These are phyloP conservation scores for Talaromyces sp. DNA, from an alignment of 2,329 filamentous ascomycete genomes.

Conservation along the genomic window DNA sequence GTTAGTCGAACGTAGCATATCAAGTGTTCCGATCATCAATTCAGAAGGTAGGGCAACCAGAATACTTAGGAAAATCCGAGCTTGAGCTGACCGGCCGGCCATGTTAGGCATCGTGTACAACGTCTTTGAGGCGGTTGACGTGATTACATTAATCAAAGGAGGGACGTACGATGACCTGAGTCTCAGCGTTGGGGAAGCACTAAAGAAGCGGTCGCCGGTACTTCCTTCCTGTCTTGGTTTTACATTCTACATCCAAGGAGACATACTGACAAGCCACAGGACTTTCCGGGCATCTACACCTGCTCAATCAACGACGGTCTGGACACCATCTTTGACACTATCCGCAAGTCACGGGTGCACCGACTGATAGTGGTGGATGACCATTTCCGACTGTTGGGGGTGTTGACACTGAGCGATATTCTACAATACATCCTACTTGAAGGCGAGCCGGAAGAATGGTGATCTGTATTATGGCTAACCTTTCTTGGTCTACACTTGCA, in stretches of 20 bases:
- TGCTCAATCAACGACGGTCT: constrained; percentile 88
- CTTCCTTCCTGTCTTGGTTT: constrained; percentile 21
- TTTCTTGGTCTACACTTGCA: constrained; percentile 25
- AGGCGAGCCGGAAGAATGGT: constrained; percentile 62
- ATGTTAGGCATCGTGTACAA: constrained; percentile 70
- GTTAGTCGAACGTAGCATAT: constrained; percentile 91
- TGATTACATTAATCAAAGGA: constrained; percentile 92
- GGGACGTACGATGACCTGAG: constrained; percentile 88
- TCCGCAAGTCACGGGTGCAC: constrained; percentile 91
- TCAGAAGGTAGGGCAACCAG: constrained; percentile 53
- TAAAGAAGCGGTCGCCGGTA: constrained; percentile 78
- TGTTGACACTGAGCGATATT: constrained; percentile 93
- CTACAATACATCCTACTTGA: constrained; percentile 88
- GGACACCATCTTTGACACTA: constrained; percentile 94
- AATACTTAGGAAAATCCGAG: neutral
- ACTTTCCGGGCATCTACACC: constrained; percentile 95
- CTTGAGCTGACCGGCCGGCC: neutral
- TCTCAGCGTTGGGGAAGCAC: constrained; percentile 79
- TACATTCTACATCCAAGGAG: constrained; percentile 12
- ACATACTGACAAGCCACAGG: constrained; percentile 44
- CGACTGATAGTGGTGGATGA: constrained; percentile 91
- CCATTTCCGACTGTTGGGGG: constrained; percentile 75
- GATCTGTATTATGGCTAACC: constrained; percentile 20
- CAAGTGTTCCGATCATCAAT: constrained; percentile 89
- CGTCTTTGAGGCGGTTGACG: constrained; percentile 96